These are phyloP conservation scores for Pulveroboletus sp. DNA, from an alignment of 768 basidiomycete genomes.

Conservation along the genomic window DNA sequence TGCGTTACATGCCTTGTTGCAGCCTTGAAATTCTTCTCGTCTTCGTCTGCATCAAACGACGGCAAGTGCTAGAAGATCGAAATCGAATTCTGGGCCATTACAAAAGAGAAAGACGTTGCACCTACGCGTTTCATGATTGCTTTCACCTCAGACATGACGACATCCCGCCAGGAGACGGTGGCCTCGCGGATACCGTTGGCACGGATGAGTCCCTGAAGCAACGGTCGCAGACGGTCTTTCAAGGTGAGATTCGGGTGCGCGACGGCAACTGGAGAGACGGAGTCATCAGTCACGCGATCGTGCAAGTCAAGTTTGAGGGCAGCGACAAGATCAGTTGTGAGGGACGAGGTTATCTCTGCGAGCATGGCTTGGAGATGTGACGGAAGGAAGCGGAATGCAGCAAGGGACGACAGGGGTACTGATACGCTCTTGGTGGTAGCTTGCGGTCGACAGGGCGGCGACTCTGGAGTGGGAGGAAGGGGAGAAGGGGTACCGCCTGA, in stretches of 20 bases:
- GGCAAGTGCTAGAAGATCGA: constrained; percentile 50
- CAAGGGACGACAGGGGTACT: constrained; percentile 63
- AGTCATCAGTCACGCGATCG: constrained; percentile 41
- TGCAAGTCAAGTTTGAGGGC: constrained; percentile 65
- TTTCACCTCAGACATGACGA: constrained; percentile 58
- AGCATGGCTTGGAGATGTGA: constrained; percentile 66
- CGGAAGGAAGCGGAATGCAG: constrained; percentile 74
- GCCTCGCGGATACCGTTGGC: constrained; percentile 70
- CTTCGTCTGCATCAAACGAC: constrained; percentile 53
- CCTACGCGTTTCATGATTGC: constrained; percentile 58
- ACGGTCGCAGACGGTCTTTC: constrained; percentile 62
- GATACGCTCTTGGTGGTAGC: constrained; percentile 28
- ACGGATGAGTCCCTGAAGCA: constrained; percentile 73
- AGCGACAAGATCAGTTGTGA: constrained; percentile 74
- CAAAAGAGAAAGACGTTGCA: constrained; percentile 8
- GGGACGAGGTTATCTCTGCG: constrained; percentile 68
- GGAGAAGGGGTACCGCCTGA: constrained; percentile 24
- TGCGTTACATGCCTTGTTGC: constrained; percentile 22
- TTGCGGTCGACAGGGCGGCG: constrained; percentile 11
- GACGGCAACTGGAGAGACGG: constrained; percentile 11
- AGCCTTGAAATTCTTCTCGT: constrained; percentile 35
- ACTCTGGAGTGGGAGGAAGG: constrained; percentile 38
- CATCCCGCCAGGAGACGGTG: constrained; percentile 64
- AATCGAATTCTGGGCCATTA: neutral
- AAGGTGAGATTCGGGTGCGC: constrained; percentile 41